phyloP scores from a whole-genome alignment of 2,329 filamentous ascomycete species.

The Truncatella angustata region DNA sequence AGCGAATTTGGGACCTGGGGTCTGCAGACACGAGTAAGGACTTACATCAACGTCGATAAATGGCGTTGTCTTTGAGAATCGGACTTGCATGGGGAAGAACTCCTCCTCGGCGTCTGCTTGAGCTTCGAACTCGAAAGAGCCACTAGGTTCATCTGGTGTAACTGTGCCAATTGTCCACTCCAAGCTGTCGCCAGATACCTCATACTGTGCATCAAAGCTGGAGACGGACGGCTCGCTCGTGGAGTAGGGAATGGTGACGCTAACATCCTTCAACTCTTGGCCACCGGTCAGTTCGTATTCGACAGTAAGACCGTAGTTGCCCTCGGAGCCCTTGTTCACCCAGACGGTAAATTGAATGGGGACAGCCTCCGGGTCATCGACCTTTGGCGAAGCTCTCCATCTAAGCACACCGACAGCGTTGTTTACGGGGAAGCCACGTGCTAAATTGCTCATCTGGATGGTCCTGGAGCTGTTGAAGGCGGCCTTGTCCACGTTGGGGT shows the following conservation, averaged over 20 bases:
- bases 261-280: slow-evolving; percentile 78
- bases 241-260: slow-evolving; percentile 82
- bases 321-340: slow-evolving; percentile 83
- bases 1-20: no score
- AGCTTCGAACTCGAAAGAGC: slow-evolving; percentile 94
- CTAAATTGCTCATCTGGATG: slow-evolving; percentile 86
- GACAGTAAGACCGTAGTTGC: slow-evolving; percentile 85
- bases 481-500: slow-evolving; percentile 92
- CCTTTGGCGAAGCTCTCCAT: slow-evolving; percentile 83
- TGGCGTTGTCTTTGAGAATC: slow-evolving; percentile 81
- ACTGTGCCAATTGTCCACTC: slow-evolving; percentile 93
- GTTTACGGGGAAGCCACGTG: slow-evolving; percentile 90
- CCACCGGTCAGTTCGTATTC: slow-evolving; percentile 91
- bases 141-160: slow-evolving; percentile 76
- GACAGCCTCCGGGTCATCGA: slow-evolving; percentile 75
- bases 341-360: slow-evolving; percentile 97
- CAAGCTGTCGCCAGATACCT: slow-evolving; percentile 86
- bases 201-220: slow-evolving; percentile 91
- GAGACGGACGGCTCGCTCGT: slow-evolving; percentile 84
- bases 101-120: slow-evolving; percentile 84
- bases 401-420: slow-evolving; percentile 89
- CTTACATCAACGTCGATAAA: slow-evolving; percentile 94
- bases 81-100: slow-evolving; percentile 96
- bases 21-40: no score
- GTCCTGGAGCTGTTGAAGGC: slow-evolving; percentile 78